A percentile compares a stretch with the other conserved stretches of the same genome.
Conservation (phyloP, 2,329 filamentous ascomycete species). For the Oidium heveae region DNA sequence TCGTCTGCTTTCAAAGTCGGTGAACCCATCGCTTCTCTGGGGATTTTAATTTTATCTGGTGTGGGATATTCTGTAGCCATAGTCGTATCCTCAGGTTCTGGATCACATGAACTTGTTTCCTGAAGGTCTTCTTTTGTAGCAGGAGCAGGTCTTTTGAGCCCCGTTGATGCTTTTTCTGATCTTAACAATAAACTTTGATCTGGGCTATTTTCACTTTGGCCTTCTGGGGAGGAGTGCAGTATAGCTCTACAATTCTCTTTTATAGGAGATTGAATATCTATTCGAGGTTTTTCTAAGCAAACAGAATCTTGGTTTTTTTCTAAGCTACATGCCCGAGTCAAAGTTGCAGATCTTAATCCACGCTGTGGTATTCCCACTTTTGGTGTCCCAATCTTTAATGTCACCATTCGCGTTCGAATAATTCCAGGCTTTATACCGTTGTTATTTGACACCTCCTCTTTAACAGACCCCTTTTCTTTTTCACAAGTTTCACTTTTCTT, state of each 20-base stretch:
- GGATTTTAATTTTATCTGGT: slow-evolving; percentile 7
- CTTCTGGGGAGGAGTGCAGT: slow-evolving; percentile 35
- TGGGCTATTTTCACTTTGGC: slow-evolving; percentile 30
- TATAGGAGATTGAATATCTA: slow-evolving; percentile 12
- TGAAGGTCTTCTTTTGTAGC: slow-evolving; percentile 15
- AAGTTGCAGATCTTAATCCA: slow-evolving; percentile 11
- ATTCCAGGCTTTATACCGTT: too few relatives aligned
- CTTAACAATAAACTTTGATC: slow-evolving; percentile 19
- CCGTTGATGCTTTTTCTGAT: slow-evolving; percentile 11
- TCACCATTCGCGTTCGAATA: slow-evolving; percentile 9
- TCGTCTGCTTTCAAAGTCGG: neutral
- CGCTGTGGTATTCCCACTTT: slow-evolving; percentile 8
- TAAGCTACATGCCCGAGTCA: slow-evolving; percentile 6
- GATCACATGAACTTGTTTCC: slow-evolving; percentile 13
- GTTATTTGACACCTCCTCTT: too few relatives aligned
- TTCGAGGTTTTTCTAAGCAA: slow-evolving; percentile 9
- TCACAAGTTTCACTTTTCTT: neutral
- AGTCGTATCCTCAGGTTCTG: slow-evolving; percentile 5
- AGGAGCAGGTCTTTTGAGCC: slow-evolving; percentile 11
- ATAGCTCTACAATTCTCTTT: slow-evolving; percentile 29
- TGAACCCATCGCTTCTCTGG: slow-evolving; percentile 4
- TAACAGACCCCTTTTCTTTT: neutral
- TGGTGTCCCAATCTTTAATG: slow-evolving; percentile 10
- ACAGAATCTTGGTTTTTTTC: slow-evolving; percentile 9
- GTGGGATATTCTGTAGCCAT: slow-evolving; percentile 10